Evolutionary conservation across 2,329 filamentous ascomycete species (phyloP).

Genomic region (Cylindrodendrum hubeiense): DNA sequence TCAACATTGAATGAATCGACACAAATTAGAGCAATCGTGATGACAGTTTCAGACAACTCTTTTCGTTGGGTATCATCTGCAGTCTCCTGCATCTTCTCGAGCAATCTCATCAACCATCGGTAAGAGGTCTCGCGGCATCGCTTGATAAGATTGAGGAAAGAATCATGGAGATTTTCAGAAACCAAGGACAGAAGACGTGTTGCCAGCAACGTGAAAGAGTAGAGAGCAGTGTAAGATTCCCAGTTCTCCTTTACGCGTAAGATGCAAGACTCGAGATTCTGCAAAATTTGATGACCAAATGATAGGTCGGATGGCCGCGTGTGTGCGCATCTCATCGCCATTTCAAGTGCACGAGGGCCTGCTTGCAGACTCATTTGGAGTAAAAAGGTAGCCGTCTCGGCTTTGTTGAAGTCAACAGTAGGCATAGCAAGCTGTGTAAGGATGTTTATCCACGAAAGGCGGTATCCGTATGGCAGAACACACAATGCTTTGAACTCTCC

Average conservation of each 20-base stretch:
- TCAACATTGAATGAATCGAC: conserved; percentile 32
- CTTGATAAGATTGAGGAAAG: conserved; percentile 3
- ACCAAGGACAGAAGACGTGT: conserved; percentile 31
- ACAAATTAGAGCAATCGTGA: conserved; percentile 28
- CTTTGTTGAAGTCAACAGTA: conserved; percentile 39
- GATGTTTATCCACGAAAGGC: conserved; percentile 38
- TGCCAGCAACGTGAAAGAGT: conserved; percentile 33
- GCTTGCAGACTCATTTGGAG: conserved; percentile 40
- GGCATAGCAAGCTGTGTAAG: conserved; percentile 39
- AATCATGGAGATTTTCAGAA: fast-evolving
- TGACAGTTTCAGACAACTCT: conserved; percentile 16
- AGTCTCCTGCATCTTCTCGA: conserved; percentile 6
- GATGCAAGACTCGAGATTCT: not conserved
- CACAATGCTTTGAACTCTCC: conserved; percentile 63
- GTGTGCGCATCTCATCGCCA: conserved; percentile 13
- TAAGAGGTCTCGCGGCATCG: conserved; percentile 23
- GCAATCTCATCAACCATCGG: conserved; percentile 23
- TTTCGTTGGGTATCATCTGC: conserved; percentile 16
- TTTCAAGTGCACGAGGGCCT: not conserved
- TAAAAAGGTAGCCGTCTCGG: conserved; percentile 30
- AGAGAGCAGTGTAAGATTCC: conserved; percentile 36
- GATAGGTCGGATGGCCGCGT: not conserved
- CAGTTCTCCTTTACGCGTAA: conserved; percentile 35
- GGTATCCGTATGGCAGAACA: conserved; percentile 29
- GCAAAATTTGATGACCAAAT: conserved; percentile 24